Percentiles rank a stretch among this genome's conserved stretches.
Evolutionary conservation across 2,329 filamentous ascomycete species (phyloP).

Genomic region (Alternaria panax): DNA sequence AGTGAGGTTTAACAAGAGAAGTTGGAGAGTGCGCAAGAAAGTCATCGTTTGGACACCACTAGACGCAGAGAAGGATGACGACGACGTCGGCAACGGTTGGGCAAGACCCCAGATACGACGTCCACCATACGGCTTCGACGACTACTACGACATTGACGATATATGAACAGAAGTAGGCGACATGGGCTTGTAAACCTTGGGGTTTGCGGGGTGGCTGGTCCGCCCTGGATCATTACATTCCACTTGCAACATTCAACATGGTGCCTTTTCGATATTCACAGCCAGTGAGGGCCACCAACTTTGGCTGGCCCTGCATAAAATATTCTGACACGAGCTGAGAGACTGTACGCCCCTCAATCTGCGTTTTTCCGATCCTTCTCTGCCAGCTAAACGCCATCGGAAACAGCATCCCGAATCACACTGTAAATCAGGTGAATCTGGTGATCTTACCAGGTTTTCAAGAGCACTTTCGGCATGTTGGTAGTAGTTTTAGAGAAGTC

Average conservation of each 20-base stretch:
- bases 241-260: not conserved
- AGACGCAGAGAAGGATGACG: conserved; percentile 17
- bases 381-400: not conserved
- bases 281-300: not conserved
- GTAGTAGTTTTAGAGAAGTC: not conserved
- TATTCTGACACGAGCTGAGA: not conserved
- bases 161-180: conserved; percentile 5
- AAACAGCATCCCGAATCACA: not conserved
- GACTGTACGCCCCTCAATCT: not conserved
- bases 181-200: not conserved
- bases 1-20: conserved; percentile 19
- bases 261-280: not conserved
- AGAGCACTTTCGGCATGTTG: not conserved
- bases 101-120: conserved; percentile 19
- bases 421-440: not conserved
- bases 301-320: not conserved
- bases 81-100: conserved; percentile 24
- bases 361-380: not conserved
- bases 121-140: conserved; percentile 15
- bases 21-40: conserved; percentile 22
- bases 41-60: conserved; percentile 22
- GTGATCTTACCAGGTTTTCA: not conserved
- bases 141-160: conserved; percentile 24
- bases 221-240: not conserved
- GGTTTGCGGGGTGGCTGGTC: not conserved